Conservation (phyloP, 345 rosid species). For the Gossypium ekmanianum region DNA sequence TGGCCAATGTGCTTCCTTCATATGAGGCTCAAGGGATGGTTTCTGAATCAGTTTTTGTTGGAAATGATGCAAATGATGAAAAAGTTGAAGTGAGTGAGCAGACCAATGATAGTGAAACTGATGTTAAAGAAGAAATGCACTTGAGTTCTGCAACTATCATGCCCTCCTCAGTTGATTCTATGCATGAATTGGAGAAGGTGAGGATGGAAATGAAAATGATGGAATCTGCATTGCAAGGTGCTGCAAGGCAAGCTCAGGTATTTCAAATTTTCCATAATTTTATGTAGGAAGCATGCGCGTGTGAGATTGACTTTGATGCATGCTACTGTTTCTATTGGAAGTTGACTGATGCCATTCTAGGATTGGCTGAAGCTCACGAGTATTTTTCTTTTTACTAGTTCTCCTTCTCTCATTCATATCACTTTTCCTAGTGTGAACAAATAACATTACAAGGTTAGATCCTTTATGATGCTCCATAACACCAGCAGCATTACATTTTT, state of each 20-base stretch:
- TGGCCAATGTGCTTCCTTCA: slow-evolving; percentile 34
- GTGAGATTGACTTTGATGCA: not conserved
- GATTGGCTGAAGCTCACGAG: not conserved
- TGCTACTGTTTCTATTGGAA: not conserved
- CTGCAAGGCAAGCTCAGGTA: slow-evolving; percentile 99
- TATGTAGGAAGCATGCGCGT: not conserved
- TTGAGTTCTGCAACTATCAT: slow-evolving; percentile 43
- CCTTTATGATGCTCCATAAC: slow-evolving; percentile 1
- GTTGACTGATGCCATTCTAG: not conserved
- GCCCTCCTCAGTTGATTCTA: slow-evolving; percentile 40
- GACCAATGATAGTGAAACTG: slow-evolving; percentile 35
- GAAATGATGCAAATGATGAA: slow-evolving; percentile 16
- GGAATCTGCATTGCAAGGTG: slow-evolving; percentile 96
- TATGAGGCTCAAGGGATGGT: slow-evolving; percentile 41
- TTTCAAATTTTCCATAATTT: slow-evolving; percentile 13
- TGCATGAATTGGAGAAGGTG: slow-evolving; percentile 64
- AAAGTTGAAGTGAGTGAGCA: slow-evolving; percentile 34
- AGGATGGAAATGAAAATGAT: slow-evolving; percentile 89
- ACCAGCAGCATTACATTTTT: not conserved
- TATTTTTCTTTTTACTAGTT: not conserved
- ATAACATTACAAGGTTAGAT: not conserved
- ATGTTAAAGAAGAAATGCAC: slow-evolving; percentile 34
- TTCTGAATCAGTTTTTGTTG: slow-evolving; percentile 39
- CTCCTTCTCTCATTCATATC: not conserved
- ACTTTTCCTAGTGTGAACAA: not conserved